Base-by-base conservation (phyloP, 805 yeast species). In the Saccharomycopsis vini region DNA sequence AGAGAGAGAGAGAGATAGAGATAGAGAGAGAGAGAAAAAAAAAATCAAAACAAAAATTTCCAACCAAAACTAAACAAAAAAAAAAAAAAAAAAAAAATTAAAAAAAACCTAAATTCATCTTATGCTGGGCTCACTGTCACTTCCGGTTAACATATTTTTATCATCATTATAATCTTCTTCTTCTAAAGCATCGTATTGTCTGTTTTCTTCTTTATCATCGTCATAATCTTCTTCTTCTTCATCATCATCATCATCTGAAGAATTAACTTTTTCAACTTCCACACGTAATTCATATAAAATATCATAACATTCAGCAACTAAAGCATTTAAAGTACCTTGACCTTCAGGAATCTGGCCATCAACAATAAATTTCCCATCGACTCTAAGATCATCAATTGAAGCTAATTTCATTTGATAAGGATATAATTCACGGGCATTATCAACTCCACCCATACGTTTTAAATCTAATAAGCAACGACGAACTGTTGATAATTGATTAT, bases 371-470 rank as follows among this genome's bases (percentile, higher is more conserved):
- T 86, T 90, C 5, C 99, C 99, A 59, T 92, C 97, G 12, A 66
- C 71, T 57, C 97, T 76, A 57, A 82, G 59, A 56, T 88, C 84
- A 60, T 92, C 98, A 47, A 92, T 71, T 13, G 92, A 80, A 2
- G 94, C 92, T 44, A 92, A 70, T 63, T 92, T 92, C 78, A 92
- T 77, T 63, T 92, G 97, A 60, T 86, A 92, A 5, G 98, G 99
- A 57, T 89, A 92, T 43, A 92, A 68, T 58, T 92, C 99, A 51
- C 97, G 75, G 50, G 84, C 74, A 45, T 83, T 81, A 44, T 83
- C 79, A 39, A 92, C 73, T 3, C 97, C 97, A 38, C 96, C 97
- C 73, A 88, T 80, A 58, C 95, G 72, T 63, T 86, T 86, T 48
- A 92, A 81, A 54, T 92, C 97, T 47, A 88, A 66, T 39, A 92